Evolutionary conservation across 768 basidiomycete species (phyloP).

Genomic region (Amanita molliuscula): DNA sequence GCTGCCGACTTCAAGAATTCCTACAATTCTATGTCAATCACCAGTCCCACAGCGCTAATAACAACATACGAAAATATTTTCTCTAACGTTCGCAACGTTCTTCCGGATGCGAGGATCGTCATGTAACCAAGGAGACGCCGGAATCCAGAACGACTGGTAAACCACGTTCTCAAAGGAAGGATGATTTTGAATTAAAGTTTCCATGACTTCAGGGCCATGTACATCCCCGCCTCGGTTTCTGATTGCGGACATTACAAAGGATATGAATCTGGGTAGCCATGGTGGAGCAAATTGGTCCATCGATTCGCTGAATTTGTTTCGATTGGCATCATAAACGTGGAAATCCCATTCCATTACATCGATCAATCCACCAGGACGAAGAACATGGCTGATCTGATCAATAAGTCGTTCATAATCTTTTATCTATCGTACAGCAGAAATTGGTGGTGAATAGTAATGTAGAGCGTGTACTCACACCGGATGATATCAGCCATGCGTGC

Average conservation of each 20-base stretch:
- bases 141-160: slow-evolving; percentile 52
- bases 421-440: slow-evolving; percentile 33
- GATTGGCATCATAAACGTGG: slow-evolving; percentile 43
- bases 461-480: slow-evolving; percentile 44
- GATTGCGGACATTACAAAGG: slow-evolving; percentile 42
- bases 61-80: slow-evolving; percentile 44
- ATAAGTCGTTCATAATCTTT: slow-evolving; percentile 55
- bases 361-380: slow-evolving; percentile 63
- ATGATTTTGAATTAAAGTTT: slow-evolving; percentile 44
- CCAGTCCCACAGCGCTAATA: background rate
- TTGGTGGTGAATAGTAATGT: background rate
- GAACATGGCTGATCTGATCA: slow-evolving; percentile 53
- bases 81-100: slow-evolving; percentile 36
- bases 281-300: slow-evolving; percentile 35
- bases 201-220: slow-evolving; percentile 49
- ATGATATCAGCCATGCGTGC: slow-evolving; percentile 59
- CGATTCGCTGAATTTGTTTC: slow-evolving; percentile 30
- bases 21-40: slow-evolving; percentile 20
- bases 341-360: slow-evolving; percentile 66
- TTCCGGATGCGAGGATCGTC: slow-evolving; percentile 26
- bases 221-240: slow-evolving; percentile 47
- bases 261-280: slow-evolving; percentile 57
- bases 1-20: slow-evolving; percentile 55
- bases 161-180: slow-evolving; percentile 49
- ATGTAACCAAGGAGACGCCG: slow-evolving; percentile 42